Evolutionary conservation across 768 basidiomycete species (phyloP).

Genomic region (Steccherinum ochraceum): DNA sequence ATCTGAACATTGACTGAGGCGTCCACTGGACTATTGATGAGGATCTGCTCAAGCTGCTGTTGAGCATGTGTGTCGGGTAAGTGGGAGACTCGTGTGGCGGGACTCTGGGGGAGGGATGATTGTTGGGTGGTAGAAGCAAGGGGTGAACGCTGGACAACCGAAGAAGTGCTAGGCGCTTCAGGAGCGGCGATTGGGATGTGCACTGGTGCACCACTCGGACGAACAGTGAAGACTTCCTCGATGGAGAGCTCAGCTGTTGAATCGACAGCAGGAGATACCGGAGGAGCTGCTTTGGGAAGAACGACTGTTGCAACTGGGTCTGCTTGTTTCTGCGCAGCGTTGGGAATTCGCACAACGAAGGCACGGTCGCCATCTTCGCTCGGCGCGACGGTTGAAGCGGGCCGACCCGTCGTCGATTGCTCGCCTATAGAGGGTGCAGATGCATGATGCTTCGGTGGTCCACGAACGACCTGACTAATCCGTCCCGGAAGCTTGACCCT

Average conservation of each 20-base stretch:
- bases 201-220: conserved; percentile 39
- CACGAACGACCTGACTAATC: conserved; percentile 37
- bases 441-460: conserved; percentile 19
- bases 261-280: conserved; percentile 12
- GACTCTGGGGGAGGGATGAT: background rate
- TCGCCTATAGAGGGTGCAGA: background rate
- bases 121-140: background rate
- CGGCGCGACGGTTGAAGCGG: conserved; percentile 16
- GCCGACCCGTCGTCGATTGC: conserved; percentile 1
- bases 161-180: background rate
- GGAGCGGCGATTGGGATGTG: conserved; percentile 15
- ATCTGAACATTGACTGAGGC: conserved; percentile 22
- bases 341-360: conserved; percentile 53
- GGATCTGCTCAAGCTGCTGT: conserved; percentile 35
- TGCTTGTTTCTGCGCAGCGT: conserved; percentile 24
- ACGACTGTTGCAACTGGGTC: conserved; percentile 14
- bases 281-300: conserved; percentile 3
- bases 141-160: background rate
- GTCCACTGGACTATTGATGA: conserved; percentile 17
- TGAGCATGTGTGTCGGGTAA: conserved; percentile 26
- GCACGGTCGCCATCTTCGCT: conserved; percentile 39
- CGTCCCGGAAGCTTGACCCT: conserved; percentile 60
- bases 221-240: conserved; percentile 56
- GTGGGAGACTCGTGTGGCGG: background rate
- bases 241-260: conserved; percentile 32